Percentiles rank a stretch among this genome's conserved stretches.
phyloP scores from a whole-genome alignment of 495 filamentous ascomycete genomes.

The Trichocladium uniseriatum region DNA sequence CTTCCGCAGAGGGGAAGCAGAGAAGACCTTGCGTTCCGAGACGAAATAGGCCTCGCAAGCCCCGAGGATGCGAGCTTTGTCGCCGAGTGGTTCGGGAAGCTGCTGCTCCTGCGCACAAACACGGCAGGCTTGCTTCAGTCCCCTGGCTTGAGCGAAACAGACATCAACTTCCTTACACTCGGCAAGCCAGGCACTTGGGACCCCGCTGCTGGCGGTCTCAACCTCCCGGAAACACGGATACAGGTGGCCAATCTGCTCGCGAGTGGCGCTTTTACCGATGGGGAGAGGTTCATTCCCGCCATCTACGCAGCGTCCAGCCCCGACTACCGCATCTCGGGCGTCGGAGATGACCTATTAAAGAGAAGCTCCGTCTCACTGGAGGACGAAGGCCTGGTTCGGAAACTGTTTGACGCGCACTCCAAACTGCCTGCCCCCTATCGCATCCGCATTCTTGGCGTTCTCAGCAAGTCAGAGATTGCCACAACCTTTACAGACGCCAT shows the following conservation, averaged over 20 bases:
- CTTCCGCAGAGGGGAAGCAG: conserved; percentile 66
- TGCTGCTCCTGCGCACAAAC: conserved; percentile 58
- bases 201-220: conserved; percentile 53
- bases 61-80: conserved; percentile 62
- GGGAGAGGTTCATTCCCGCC: conserved; percentile 72
- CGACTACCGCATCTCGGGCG: conserved; percentile 68
- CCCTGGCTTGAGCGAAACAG: conserved; percentile 59
- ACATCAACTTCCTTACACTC: conserved; percentile 66
- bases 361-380: conserved; percentile 63
- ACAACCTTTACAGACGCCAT: conserved; percentile 58
- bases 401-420: conserved; percentile 63
- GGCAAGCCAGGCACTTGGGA: conserved; percentile 64
- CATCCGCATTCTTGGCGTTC: conserved; percentile 59
- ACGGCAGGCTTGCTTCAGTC: conserved; percentile 33
- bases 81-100: conserved; percentile 66
- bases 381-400: conserved; percentile 48
- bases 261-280: conserved; percentile 73
- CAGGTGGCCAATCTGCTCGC: conserved; percentile 60
- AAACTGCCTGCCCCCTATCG: conserved; percentile 62
- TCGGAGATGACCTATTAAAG: conserved; percentile 80
- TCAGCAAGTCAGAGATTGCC: conserved; percentile 64
- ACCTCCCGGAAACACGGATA: conserved; percentile 56
- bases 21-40: conserved; percentile 62
- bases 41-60: conserved; percentile 52
- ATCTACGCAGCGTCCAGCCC: conserved; percentile 72